Conservation (phyloP, 2,329 filamentous ascomycete species). For the Aspergillus fijiensis region DNA sequence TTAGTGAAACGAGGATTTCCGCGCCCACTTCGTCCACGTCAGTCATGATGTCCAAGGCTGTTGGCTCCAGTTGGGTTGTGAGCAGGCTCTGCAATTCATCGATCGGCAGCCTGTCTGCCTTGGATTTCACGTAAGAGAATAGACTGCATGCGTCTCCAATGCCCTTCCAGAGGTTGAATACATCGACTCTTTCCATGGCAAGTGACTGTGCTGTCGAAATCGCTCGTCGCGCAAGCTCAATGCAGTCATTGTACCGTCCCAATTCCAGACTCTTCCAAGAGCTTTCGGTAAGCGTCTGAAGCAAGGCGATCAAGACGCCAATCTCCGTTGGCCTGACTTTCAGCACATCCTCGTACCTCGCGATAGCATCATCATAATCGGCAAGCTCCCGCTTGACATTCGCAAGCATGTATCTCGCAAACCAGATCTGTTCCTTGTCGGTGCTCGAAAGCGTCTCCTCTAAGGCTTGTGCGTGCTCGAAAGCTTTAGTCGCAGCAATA, state of each 20-base stretch:
- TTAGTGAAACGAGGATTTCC: slow-evolving; percentile 36
- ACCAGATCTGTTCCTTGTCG: slow-evolving; percentile 75
- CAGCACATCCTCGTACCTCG: slow-evolving; percentile 73
- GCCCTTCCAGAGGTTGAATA: slow-evolving; percentile 95
- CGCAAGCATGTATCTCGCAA: slow-evolving; percentile 92
- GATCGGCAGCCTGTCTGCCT: slow-evolving; percentile 62
- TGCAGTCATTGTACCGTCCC: slow-evolving; percentile 81
- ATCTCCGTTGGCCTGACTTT: slow-evolving; percentile 69
- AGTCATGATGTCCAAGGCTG: slow-evolving; percentile 61
- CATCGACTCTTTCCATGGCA: slow-evolving; percentile 60
- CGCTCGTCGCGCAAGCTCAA: slow-evolving; percentile 67
- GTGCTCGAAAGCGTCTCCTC: slow-evolving; percentile 60
- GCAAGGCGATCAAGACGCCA: slow-evolving; percentile 80
- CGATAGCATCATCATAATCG: slow-evolving; percentile 80
- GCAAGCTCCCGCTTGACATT: slow-evolving; percentile 92
- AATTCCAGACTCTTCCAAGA: slow-evolving; percentile 74
- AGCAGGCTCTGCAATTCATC: slow-evolving; percentile 59
- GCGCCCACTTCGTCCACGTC: slow-evolving; percentile 67
- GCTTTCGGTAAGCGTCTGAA: slow-evolving; percentile 84
- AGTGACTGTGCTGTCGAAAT: slow-evolving; percentile 67
- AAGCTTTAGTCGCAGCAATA: slow-evolving; percentile 89
- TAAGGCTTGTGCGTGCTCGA: slow-evolving; percentile 77
- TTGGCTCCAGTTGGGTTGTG: slow-evolving; percentile 47
- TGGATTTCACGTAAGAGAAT: slow-evolving; percentile 75
- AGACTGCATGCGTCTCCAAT: slow-evolving; percentile 84